phyloP scores from a whole-genome alignment of 192 early-diverging fungal species.

The Linnemannia schmuckeri region DNA sequence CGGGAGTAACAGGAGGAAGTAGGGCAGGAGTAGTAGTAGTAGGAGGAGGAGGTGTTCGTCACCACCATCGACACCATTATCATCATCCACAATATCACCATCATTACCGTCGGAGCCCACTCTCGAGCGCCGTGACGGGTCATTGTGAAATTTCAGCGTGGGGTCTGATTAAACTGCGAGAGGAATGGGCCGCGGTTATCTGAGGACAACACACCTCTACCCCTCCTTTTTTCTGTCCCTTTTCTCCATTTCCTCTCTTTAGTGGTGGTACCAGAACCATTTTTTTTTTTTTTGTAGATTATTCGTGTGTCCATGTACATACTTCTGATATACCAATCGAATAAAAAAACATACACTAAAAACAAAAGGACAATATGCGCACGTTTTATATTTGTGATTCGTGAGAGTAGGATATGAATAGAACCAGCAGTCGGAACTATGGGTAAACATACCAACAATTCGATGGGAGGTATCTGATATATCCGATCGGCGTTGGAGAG shows the following conservation, averaged over 20 bases:
- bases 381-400: not conserved
- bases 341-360: not conserved
- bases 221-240: not conserved
- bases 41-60: not conserved
- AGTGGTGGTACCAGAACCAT: too few relatives aligned
- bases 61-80: not conserved
- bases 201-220: not conserved
- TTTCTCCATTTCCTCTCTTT: not conserved
- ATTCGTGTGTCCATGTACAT: not conserved
- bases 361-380: not conserved
- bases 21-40: not conserved
- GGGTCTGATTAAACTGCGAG: conserved; percentile 33
- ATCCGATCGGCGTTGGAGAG: not conserved
- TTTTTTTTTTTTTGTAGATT: too few relatives aligned
- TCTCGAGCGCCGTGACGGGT: not conserved
- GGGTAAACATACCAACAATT: not conserved
- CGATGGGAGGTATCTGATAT: not conserved
- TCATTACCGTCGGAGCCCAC: not conserved
- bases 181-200: conserved; percentile 32
- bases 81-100: not conserved
- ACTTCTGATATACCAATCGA: not conserved
- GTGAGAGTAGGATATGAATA: not conserved
- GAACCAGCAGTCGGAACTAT: not conserved
- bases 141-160: conserved; percentile 48
- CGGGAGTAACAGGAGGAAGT: not conserved